Evolutionary conservation across 805 yeast genomes (phyloP).

Genomic region (Metschnikowia aberdeeniae): DNA sequence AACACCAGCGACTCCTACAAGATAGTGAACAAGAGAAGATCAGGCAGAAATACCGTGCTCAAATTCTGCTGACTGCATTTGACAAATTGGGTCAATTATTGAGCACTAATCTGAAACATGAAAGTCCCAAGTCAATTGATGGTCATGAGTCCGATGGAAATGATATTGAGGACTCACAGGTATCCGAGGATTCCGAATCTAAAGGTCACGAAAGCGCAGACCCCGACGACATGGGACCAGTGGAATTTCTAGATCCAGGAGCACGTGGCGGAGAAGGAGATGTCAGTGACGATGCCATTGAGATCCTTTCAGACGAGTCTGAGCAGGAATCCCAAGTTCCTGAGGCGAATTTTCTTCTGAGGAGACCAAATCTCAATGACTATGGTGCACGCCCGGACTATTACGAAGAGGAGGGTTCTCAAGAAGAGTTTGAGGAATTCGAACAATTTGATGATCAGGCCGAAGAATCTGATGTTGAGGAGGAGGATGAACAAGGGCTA

Average conservation of each 20-base stretch:
- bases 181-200: background rate
- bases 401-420: background rate
- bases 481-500: background rate
- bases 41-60: constrained; percentile 16
- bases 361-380: background rate
- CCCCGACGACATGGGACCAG: too few species aligned
- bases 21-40: constrained; percentile 16
- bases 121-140: background rate
- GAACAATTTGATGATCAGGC: background rate
- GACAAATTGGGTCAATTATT: constrained; percentile 19
- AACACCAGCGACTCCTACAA: constrained; percentile 11
- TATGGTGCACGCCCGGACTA: background rate
- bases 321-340: background rate
- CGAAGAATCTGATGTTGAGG: background rate
- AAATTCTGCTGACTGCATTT: constrained; percentile 27
- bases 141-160: background rate
- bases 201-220: too few species aligned
- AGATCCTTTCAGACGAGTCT: constrained; percentile 11
- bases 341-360: background rate
- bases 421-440: background rate
- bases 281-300: constrained; percentile 11
- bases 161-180: background rate
- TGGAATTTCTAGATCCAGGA: background rate
- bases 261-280: background rate
- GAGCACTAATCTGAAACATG: background rate